These are phyloP conservation scores for Vanrija sp. DNA, from an alignment of 1,284 basidiomycete species.

Conservation along the genomic window DNA sequence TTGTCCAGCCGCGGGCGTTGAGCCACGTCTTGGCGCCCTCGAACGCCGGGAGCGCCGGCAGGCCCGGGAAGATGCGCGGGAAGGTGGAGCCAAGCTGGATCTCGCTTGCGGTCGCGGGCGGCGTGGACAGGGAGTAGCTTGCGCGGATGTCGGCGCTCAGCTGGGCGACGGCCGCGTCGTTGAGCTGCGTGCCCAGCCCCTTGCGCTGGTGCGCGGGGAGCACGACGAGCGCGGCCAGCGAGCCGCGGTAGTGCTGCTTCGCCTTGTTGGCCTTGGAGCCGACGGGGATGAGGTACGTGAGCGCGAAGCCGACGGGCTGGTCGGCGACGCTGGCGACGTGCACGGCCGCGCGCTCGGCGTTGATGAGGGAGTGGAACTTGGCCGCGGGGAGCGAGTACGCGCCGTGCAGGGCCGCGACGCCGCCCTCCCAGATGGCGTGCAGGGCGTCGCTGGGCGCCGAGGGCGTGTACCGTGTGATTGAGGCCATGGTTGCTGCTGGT, in stretches of 20 bases:
- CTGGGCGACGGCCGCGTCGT: constrained; percentile 10
- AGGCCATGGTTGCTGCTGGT: too few species aligned
- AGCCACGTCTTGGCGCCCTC: constrained; percentile 14
- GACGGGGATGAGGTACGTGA: constrained; percentile 15
- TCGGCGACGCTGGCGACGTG: constrained; percentile 6
- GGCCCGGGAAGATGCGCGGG: constrained; percentile 28
- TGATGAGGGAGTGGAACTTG: constrained; percentile 14
- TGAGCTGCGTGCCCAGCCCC: constrained; percentile 20
- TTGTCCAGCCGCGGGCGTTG: constrained; percentile 14
- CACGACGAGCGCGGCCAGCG: constrained; percentile 15
- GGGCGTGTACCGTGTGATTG: neutral
- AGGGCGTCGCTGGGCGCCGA: neutral
- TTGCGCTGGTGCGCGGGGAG: constrained; percentile 6
- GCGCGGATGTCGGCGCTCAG: constrained; percentile 6
- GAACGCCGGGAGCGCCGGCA: constrained; percentile 14
- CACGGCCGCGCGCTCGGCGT: constrained; percentile 4
- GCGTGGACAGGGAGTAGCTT: constrained; percentile 5
- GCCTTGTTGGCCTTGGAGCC: constrained; percentile 3
- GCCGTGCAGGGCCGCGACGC: neutral
- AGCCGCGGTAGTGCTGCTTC: constrained; percentile 18
- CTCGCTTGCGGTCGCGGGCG: neutral
- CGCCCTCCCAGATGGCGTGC: constrained; percentile 9
- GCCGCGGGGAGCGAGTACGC: constrained; percentile 12
- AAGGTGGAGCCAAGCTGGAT: constrained; percentile 26
- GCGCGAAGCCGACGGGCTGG: constrained; percentile 12